Evolutionary conservation across 192 early-diverging fungal genomes (phyloP), one percentile per base, ranked within the genome.

Genomic region (Backusella luteola): DNA sequence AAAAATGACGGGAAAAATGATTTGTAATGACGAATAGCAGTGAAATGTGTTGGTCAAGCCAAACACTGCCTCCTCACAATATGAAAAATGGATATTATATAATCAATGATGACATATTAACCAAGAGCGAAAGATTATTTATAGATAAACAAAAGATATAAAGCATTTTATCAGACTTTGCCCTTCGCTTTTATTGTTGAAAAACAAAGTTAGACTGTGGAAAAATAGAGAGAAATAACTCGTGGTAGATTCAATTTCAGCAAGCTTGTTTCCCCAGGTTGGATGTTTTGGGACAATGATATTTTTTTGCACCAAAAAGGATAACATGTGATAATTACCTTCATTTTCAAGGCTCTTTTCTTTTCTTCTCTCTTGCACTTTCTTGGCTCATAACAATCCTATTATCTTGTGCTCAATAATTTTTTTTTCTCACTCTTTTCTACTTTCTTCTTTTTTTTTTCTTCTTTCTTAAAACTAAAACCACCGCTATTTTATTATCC

Each of bases 241-340:
- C 56, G 56, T 63, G 56, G 21, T 63, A 63, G 26, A 29, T 63
- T 29, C 8, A 14, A 26, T 14, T 63, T 23, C 21, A 63, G 21
- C 23, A 49, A 49, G 19, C 26, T 12, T 38, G 19, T 69, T 69
- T 41, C 68, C 68, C 68, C 68, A 19, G 68, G 68, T 29, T 26
- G 56, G 4, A 39, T n/a, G 34, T 41, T 35, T 35, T 36, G 34
- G 34, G 34, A 39, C 11, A 41, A 69, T 69, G 68, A 69, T 69
- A 35, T 69, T 69, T 36, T 69, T 23, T 69, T 41, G 17, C 34
- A 35, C 68, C 34, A 69, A 69, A 38, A 69, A 23, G 68, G 68
- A 69, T 69, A 69, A 11, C 68, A 69, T 69, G 68, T 69, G 68
- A 69, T 69, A 69, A 69, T 69, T 21, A 38, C 21, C 21, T n/a